A percentile compares a stretch with the other conserved stretches of the same genome.
Conservation (phyloP, 2,329 filamentous ascomycete genomes). For the Aureobasidium zeae region DNA sequence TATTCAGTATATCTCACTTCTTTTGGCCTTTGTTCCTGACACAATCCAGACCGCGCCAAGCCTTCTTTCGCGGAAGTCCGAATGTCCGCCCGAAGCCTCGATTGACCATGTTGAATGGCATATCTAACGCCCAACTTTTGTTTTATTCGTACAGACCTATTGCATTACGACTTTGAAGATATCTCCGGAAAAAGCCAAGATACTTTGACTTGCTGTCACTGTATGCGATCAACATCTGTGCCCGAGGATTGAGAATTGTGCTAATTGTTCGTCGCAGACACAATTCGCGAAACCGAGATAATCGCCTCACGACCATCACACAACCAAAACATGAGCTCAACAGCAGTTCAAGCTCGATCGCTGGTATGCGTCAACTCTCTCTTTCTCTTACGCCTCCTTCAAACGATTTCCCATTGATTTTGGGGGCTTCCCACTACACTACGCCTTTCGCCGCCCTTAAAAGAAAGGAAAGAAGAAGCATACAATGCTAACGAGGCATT, state of each 20-base stretch:
- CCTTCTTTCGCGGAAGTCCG: background rate
- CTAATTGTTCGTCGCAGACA: background rate
- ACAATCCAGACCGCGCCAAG: slow-evolving; percentile 4
- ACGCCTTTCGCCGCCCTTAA: too few species aligned
- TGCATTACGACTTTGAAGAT: too few species aligned
- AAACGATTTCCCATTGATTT: too few species aligned
- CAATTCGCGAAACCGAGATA: background rate
- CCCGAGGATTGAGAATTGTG: too few species aligned
- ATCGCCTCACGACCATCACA: slow-evolving; percentile 5
- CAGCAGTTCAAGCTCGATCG: slow-evolving; percentile 19
- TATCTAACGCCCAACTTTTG: slow-evolving; percentile 10
- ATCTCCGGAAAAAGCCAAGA: too few species aligned
- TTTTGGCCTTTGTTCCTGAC: background rate
- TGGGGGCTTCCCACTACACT: too few species aligned
- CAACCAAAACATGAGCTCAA: slow-evolving; percentile 12
- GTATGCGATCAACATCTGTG: too few species aligned
- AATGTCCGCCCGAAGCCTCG: background rate
- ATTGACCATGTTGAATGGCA: too few species aligned
- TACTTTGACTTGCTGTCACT: too few species aligned
- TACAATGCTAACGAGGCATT: background rate
- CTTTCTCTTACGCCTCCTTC: too few species aligned
- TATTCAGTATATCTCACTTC: background rate
- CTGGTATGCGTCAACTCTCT: slow-evolving; percentile 17
- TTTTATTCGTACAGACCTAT: too few species aligned
- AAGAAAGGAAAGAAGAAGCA: too few species aligned